A percentile compares a stretch with the other conserved stretches of the same genome.
Evolutionary conservation across 768 basidiomycete species (phyloP).

Genomic region (Omphalotus guepiniiformis): DNA sequence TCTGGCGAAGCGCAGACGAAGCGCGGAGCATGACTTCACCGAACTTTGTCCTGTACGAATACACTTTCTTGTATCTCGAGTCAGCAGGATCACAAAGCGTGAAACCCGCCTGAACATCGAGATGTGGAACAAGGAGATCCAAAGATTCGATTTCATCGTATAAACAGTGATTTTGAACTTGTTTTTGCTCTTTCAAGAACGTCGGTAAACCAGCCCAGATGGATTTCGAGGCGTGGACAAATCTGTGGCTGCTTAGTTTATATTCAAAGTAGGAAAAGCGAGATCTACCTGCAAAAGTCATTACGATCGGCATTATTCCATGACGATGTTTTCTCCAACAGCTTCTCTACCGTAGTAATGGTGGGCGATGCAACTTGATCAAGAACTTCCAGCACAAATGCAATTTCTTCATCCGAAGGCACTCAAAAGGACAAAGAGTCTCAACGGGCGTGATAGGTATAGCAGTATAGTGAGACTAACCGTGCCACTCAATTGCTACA

Average conservation of each 20-base stretch:
- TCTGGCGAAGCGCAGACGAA: conserved; percentile 56
- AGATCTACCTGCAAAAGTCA: conserved; percentile 74
- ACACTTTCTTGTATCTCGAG: conserved; percentile 64
- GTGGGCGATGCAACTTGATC: conserved; percentile 62
- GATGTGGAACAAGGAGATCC: conserved; percentile 62
- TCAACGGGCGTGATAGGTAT: background rate
- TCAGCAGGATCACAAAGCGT: conserved; percentile 70
- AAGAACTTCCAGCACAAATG: conserved; percentile 75
- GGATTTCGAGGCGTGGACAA: conserved; percentile 67
- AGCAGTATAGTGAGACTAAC: conserved; percentile 30
- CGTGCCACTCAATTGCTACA: conserved; percentile 86
- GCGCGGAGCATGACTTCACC: conserved; percentile 67
- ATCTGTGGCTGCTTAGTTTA: conserved; percentile 32
- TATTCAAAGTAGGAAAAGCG: background rate
- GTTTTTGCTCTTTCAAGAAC: conserved; percentile 58
- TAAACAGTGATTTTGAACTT: conserved; percentile 52
- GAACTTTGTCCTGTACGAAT: conserved; percentile 54
- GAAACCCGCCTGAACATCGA: conserved; percentile 73
- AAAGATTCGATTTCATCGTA: conserved; percentile 60
- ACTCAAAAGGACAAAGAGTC: conserved; percentile 32
- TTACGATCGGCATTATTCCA: conserved; percentile 71
- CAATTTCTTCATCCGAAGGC: conserved; percentile 66
- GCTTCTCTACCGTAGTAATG: conserved; percentile 58
- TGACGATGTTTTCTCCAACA: conserved; percentile 49
- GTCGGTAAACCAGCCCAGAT: conserved; percentile 76